Evolutionary conservation across 116 monocot species (phyloP).

Genomic region (Trichopus zeylanicus): DNA sequence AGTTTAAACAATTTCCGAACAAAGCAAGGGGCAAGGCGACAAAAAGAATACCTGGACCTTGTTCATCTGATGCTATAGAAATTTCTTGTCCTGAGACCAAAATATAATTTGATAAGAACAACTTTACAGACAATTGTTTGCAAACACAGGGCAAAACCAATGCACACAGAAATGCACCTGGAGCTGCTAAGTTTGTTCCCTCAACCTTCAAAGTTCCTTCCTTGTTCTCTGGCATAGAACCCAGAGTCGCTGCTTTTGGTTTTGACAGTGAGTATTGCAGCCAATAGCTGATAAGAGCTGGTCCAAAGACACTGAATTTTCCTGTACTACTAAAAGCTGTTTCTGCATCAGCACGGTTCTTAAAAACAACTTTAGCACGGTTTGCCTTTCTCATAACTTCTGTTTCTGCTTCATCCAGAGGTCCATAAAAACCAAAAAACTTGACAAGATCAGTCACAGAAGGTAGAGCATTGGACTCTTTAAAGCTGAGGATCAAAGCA

Average conservation of each 20-base stretch:
- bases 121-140: neutral
- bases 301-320: conserved; percentile 65
- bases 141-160: neutral
- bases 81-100: neutral
- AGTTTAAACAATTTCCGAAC: too few species aligned
- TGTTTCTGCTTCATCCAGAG: conserved; percentile 70
- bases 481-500: conserved; percentile 67
- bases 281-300: conserved; percentile 64
- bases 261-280: conserved; percentile 35
- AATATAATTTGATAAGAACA: neutral
- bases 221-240: neutral
- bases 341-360: conserved; percentile 86
- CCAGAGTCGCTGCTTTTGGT: conserved; percentile 6
- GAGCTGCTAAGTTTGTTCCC: conserved; percentile 1
- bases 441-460: conserved; percentile 66
- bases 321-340: conserved; percentile 74
- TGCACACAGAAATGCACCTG: neutral
- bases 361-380: conserved; percentile 70
- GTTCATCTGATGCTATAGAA: neutral
- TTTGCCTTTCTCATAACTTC: conserved; percentile 38
- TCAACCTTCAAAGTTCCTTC: neutral
- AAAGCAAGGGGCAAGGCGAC: too few species aligned
- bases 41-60: conserved; percentile 1
- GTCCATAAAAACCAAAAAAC: conserved; percentile 83
- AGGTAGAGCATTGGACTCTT: conserved; percentile 48